These are phyloP conservation scores for Tagetes erecta DNA, from an alignment of 129 eudicot species.

Conservation along the genomic window DNA sequence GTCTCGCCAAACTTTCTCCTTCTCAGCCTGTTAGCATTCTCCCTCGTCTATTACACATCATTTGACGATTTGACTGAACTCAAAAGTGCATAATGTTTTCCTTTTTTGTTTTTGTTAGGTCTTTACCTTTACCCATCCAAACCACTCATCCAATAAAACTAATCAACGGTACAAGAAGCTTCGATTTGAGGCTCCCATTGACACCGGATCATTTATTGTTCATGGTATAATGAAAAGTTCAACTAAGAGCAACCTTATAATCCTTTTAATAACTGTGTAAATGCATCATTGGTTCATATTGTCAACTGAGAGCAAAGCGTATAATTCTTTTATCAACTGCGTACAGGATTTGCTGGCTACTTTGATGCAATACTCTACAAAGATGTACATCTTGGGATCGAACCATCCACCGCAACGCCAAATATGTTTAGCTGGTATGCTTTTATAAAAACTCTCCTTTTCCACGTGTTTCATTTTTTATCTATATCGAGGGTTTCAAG, in stretches of 20 bases:
- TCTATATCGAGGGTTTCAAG: background rate
- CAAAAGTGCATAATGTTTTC: slow-evolving; percentile 8
- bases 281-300: background rate
- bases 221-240: slow-evolving; percentile 59
- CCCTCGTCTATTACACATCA: background rate
- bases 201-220: slow-evolving; percentile 83
- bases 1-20: slow-evolving; percentile 84
- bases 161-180: slow-evolving; percentile 90
- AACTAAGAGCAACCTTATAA: no score
- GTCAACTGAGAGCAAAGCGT: slow-evolving; percentile 3
- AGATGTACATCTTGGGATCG: slow-evolving; percentile 96
- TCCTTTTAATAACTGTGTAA: background rate
- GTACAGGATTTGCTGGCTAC: slow-evolving; percentile 93
- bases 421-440: slow-evolving; percentile 97
- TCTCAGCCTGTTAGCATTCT: slow-evolving; percentile 70
- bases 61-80: slow-evolving; percentile 14
- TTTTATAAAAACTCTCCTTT: background rate
- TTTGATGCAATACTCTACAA: slow-evolving; percentile 93
- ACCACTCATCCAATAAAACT: slow-evolving; percentile 50
- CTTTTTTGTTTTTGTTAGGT: slow-evolving; percentile 47
- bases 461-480: background rate
- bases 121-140: slow-evolving; percentile 86
- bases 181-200: slow-evolving; percentile 65
- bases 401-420: slow-evolving; percentile 93
- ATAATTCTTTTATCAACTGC: slow-evolving; percentile 2